These are phyloP conservation scores for Byssochlamys sp. DNA, from an alignment of 2,329 filamentous ascomycete species.

Conservation along the genomic window DNA sequence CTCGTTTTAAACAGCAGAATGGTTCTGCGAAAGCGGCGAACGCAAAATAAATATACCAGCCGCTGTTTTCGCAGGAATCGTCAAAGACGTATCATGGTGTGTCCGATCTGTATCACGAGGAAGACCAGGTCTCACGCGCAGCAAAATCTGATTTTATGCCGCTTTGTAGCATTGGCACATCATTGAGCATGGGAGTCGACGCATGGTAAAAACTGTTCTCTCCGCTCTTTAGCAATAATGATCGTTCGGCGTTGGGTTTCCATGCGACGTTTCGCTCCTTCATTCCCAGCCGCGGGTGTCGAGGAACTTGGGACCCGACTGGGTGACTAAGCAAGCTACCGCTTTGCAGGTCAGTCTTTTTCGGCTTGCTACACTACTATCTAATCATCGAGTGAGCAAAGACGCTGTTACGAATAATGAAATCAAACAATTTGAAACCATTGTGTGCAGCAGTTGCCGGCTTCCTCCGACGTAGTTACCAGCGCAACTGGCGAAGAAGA, in stretches of 20 bases:
- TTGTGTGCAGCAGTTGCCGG: background rate
- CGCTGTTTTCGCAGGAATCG: background rate
- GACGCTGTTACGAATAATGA: background rate
- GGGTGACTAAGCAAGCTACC: background rate
- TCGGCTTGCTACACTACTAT: background rate
- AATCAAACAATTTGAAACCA: background rate
- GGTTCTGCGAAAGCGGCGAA: slow-evolving; percentile 12
- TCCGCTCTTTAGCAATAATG: background rate
- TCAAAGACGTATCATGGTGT: background rate
- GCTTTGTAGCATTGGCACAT: background rate
- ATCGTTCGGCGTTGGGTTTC: background rate
- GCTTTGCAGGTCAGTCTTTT: background rate
- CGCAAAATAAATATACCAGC: background rate
- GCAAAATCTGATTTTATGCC: background rate
- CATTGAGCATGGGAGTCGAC: background rate
- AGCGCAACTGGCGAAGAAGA: background rate
- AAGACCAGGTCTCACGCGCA: background rate
- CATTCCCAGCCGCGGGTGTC: background rate
- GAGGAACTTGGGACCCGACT: background rate
- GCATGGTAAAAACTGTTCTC: background rate
- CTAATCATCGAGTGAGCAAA: background rate
- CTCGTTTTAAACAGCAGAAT: slow-evolving; percentile 56
- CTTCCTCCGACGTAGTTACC: background rate
- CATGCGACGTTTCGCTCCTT: background rate
- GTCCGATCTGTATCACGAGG: background rate